Evolutionary conservation across 495 filamentous ascomycete species (phyloP), one percentile per base, ranked within the genome.

Genomic region (Hyphodiscus hymeniophilus): DNA sequence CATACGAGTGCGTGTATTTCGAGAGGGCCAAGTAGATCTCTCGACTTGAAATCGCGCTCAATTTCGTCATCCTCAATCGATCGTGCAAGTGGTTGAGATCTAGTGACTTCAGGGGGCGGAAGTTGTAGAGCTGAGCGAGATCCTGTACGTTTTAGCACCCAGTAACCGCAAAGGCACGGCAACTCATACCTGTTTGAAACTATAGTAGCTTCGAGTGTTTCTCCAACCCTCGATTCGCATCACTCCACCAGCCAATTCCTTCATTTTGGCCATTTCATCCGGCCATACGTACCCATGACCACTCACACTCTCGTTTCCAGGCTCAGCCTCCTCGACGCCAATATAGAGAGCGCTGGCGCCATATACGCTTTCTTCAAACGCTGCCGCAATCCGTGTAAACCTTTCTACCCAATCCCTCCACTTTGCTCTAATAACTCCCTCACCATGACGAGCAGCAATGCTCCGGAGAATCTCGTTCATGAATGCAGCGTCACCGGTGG

Each of bases 221-320:
- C 94, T 75, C 92, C 92, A 99, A 32, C 89, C 92, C 62, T 97
- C 94, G 36, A 99, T 94, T 34, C 92, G 72, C 45, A 83, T 84
- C 26, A 94, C 87, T 23, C 91, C 94, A 1, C 87, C 91, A 6
- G 85, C 81, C 20, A 99, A 73, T 65, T 97, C 94, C 41, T 79
- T 80, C 54, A 83, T 77, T 62, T 85, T 88, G n/a, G 81, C 71
- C 8, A 66, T 63, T 39, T 95, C 87, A 61, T 94, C 86, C 6
- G 79, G 64, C 94, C 94, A 99, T 6, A 99, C 90, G 59, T 94
- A 95, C 24, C 92, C 92, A 63, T 99, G 92, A 2, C 92, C 89
- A 20, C 73, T 68, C 11, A 86, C 68, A 38, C 38, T 56, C 30
- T 72, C 65, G 38, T 69, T 64, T 20, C 74, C 74, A 16, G 79